Evolutionary conservation across 352 stramenopile species (phyloP).

Genomic region (Globisporangium sylvaticum): DNA sequence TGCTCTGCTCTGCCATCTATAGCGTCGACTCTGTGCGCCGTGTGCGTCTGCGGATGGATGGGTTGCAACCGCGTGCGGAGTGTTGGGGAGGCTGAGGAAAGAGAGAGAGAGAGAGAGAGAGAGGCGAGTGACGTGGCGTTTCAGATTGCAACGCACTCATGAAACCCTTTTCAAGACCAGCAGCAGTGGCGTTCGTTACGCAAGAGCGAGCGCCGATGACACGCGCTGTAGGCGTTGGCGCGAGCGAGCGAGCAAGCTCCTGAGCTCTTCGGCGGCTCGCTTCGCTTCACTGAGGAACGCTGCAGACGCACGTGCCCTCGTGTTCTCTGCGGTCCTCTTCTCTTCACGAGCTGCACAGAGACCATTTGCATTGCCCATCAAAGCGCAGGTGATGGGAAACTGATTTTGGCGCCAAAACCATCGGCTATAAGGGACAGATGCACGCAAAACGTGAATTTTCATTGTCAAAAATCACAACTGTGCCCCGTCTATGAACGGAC

Average conservation of each 20-base stretch:
- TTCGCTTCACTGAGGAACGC: neutral
- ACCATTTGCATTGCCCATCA: neutral
- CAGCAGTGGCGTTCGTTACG: neutral
- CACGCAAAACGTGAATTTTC: too few relatives aligned
- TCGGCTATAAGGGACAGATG: neutral
- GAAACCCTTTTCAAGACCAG: neutral
- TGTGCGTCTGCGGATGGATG: neutral
- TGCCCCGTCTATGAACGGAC: too few relatives aligned
- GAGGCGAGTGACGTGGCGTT: constrained; percentile 8
- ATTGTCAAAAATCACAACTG: too few relatives aligned
- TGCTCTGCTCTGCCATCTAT: neutral
- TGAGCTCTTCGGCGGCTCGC: neutral
- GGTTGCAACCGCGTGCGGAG: neutral
- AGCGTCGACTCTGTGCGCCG: too few relatives aligned
- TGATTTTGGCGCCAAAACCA: neutral
- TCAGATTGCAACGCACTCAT: neutral
- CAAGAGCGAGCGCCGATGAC: neutral
- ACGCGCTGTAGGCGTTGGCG: neutral
- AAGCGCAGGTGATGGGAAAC: neutral
- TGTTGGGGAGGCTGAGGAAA: too few relatives aligned
- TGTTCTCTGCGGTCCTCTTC: too few relatives aligned
- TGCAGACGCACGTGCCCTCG: too few relatives aligned
- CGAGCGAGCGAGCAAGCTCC: too few relatives aligned
- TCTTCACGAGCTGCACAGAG: too few relatives aligned
- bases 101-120: neutral